Evolutionary conservation across 106 monocot genomes (phyloP), one percentile per base, ranked within the genome.

Genomic region (Apostasia shenzhenica): DNA sequence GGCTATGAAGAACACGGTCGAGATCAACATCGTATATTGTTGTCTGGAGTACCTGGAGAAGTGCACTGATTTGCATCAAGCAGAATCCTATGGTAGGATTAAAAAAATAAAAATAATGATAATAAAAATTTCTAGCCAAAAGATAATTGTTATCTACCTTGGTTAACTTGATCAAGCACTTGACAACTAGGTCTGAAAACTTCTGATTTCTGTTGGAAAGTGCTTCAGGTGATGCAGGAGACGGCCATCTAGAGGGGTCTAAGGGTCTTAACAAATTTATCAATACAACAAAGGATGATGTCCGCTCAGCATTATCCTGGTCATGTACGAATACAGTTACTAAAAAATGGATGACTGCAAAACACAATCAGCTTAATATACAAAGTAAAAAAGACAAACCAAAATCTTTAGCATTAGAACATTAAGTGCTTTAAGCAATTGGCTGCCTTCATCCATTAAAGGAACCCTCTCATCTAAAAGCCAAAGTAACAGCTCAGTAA

Each of bases 381-480:
- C 0, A 14, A 57, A 70, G 14, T 42, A 57, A 50, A 40, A 47
- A 40, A 69, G 49, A 53, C 79, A 58, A 59, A 99, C 99, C 93
- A 99, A 80, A 74, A 99, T 99, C 78, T 99, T 99, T 62, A 99
- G 87, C 99, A 99, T 99, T 52, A 99, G 80, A 56, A 99, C 93
- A 63, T 99, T 99, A 7, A 99, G 81, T 61, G 99, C 99, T 83
- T 93, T 99, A 45, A 99, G 73, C 5, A 99, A 77, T 55, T 92
- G 93, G 67, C 99, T 93, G 5, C 99, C 99, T 75, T 99, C 99
- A 75, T 99, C 99, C 92, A 99, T 99, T 72, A 81, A 61, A 78
- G 89, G 89, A 70, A 99, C 99, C 58, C 93, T 89, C 83, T 99
- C 99, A 76, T 99, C 99, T 61, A 99, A 83, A 64, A 99, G 99